These are phyloP conservation scores for Lasiosphaeria ovina DNA, from an alignment of 495 filamentous ascomycete genomes.

Conservation along the genomic window DNA sequence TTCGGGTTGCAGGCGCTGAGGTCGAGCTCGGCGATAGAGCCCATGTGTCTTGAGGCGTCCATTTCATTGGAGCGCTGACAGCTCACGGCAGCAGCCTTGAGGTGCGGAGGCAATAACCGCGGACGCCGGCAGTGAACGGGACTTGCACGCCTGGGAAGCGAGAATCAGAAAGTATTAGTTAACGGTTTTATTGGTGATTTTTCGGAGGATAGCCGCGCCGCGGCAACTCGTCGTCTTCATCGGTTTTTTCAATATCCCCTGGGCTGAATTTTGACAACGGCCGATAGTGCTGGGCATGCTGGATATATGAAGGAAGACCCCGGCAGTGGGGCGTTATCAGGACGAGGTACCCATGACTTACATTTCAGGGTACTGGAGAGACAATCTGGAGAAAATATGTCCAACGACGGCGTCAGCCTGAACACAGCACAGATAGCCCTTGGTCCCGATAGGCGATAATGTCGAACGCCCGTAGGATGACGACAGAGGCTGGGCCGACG, in stretches of 20 bases:
- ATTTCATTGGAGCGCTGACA: slow-evolving; percentile 30
- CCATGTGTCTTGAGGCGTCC: slow-evolving; percentile 33
- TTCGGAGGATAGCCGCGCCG: slow-evolving; percentile 3
- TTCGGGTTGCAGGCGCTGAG: slow-evolving; percentile 42
- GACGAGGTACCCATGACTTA: neutral
- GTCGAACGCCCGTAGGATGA: no score
- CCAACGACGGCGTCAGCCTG: no score
- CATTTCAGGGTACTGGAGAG: slow-evolving; percentile 1
- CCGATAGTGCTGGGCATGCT: slow-evolving; percentile 19
- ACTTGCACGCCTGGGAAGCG: slow-evolving; percentile 16
- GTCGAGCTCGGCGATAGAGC: slow-evolving; percentile 43
- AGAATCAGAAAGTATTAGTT: slow-evolving; percentile 2
- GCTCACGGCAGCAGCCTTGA: slow-evolving; percentile 5
- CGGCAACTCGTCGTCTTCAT: slow-evolving; percentile 7
- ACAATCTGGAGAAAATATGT: no score
- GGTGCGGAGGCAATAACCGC: slow-evolving; percentile 8
- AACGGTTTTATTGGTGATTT: neutral
- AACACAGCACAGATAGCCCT: no score
- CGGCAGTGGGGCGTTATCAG: neutral
- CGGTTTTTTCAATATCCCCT: slow-evolving; percentile 14
- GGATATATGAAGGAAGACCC: slow-evolving; percentile 15
- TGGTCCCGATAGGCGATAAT: no score
- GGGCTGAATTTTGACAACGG: slow-evolving; percentile 21
- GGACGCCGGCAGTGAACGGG: slow-evolving; percentile 22
- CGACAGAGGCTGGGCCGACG: no score